Base-by-base conservation (phyloP, 2,329 filamentous ascomycete genomes). In the Penicillium sp. region DNA sequence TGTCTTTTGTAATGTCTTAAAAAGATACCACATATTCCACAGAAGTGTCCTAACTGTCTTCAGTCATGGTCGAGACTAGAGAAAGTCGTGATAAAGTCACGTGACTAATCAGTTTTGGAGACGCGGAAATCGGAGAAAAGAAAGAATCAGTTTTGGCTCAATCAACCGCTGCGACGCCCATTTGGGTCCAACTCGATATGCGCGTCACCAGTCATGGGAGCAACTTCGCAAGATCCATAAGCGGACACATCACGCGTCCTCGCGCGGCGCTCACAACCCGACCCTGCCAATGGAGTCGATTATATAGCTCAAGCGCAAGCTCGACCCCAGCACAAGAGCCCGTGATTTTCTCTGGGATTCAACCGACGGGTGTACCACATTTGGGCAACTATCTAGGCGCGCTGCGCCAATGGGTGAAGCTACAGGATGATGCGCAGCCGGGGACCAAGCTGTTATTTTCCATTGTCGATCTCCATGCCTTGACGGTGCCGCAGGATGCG, bases 351-450 rank as follows among this genome's bases (percentile, higher is more conserved):
- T 96, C 92, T 3, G 92, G 89, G 36, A 98, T 98, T 53, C 92
- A 98, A 64, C 92, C 92, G 12, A 98, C 92, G 0, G 92, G 90
- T 23, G 75, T 93, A 15, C 92, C 92, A 10, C 92, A 98, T 62
- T 69, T 98, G 18, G 92, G 92, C 38, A 98, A 98, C 67, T 98
- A 95, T 64, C 75, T 94, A 8, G 92, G 92, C 16, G 92, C 92
- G 11, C 69, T 98, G 38, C 77, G 79, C 34, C 80, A 87, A 72
- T 98, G 92, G 92, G 83, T 84, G 31, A 73, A 75, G 44, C 72
- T 95, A 6, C 90, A 98, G 50, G 70, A 87, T 44, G 69, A 75
- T 25, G 71, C 79, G 0, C 48, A 68, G 0, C 59, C 72, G 2
- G 68, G 67, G 3, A 77, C 80, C 8, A 81, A 74, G 41, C 70